Conservation (phyloP, 306 rosid species). For the Purshia tridentata region DNA sequence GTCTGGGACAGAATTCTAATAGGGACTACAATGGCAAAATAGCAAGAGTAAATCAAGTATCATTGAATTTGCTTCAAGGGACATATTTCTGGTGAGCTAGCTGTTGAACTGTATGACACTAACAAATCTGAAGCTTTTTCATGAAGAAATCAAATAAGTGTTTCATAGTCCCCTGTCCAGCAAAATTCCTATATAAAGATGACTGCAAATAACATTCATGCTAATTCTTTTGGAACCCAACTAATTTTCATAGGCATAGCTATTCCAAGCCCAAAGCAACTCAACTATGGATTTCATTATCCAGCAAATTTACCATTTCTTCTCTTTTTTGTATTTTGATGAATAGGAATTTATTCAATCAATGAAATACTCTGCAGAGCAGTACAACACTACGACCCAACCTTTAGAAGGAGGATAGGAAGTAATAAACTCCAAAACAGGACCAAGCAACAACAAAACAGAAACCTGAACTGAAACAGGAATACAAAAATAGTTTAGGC, state of each 20-base stretch:
- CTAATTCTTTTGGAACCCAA: not conserved
- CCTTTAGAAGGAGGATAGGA: not conserved
- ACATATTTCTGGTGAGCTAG: not conserved
- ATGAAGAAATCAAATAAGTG: not conserved
- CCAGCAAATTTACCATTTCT: not conserved
- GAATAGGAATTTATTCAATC: not conserved
- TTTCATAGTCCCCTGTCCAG: not conserved
- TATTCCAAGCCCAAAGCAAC: not conserved
- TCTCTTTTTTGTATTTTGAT: not conserved
- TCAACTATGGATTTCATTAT: not conserved
- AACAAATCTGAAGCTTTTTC: not conserved
- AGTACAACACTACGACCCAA: not conserved
- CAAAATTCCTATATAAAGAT: not conserved
- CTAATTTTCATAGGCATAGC: not conserved
- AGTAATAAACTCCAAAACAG: not conserved
- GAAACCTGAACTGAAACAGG: not conserved
- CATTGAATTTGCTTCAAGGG: not conserved
- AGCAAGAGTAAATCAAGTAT: not conserved
- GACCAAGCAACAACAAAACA: constrained; percentile 7
- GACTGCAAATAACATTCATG: not conserved
- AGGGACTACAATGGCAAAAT: not conserved
- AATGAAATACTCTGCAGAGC: not conserved
- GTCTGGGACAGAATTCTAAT: not conserved
- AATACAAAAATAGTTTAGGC: not conserved
- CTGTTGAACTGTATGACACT: not conserved